These are phyloP conservation scores for Zygotorulaspora chibaensis DNA, from an alignment of 805 yeast species.

Conservation along the genomic window DNA sequence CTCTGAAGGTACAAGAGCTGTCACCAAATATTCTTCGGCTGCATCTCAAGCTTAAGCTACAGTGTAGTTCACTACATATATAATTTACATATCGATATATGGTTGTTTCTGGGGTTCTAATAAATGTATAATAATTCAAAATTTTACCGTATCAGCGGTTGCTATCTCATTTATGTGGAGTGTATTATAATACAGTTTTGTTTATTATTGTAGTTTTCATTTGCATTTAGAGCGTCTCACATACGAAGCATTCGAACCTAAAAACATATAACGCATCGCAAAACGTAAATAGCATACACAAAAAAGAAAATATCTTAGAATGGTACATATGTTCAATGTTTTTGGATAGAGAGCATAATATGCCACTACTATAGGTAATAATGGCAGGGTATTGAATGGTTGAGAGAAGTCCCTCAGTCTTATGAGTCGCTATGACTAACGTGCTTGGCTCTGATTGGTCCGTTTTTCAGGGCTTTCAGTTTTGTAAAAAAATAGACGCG, in stretches of 20 bases:
- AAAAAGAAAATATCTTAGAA: background rate
- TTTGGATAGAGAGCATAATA: background rate
- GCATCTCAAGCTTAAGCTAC: constrained; percentile 39
- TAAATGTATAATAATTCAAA: constrained; percentile 11
- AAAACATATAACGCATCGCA: background rate
- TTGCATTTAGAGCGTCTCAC: too few species aligned
- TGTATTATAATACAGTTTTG: too few species aligned
- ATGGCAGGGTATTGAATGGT: background rate
- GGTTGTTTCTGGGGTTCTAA: constrained; percentile 2
- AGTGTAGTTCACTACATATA: constrained; percentile 1
- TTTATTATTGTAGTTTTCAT: too few species aligned
- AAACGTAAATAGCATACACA: background rate
- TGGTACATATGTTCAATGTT: background rate
- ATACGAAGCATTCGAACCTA: too few species aligned
- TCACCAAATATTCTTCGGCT: constrained; percentile 86
- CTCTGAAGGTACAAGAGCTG: constrained; percentile 98
- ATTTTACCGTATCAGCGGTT: too few species aligned
- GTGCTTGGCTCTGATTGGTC: constrained; percentile 10
- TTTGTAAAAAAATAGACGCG: constrained; percentile 1
- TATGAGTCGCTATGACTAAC: constrained; percentile 10
- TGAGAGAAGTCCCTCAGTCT: background rate
- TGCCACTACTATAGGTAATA: background rate
- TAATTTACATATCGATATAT: constrained; percentile 6
- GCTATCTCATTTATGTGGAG: too few species aligned
- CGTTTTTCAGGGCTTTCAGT: background rate